A percentile compares a stretch with the other conserved stretches of the same genome.
Conservation (phyloP, 2,329 filamentous ascomycete species). For the Echinosphaeria canescens region DNA sequence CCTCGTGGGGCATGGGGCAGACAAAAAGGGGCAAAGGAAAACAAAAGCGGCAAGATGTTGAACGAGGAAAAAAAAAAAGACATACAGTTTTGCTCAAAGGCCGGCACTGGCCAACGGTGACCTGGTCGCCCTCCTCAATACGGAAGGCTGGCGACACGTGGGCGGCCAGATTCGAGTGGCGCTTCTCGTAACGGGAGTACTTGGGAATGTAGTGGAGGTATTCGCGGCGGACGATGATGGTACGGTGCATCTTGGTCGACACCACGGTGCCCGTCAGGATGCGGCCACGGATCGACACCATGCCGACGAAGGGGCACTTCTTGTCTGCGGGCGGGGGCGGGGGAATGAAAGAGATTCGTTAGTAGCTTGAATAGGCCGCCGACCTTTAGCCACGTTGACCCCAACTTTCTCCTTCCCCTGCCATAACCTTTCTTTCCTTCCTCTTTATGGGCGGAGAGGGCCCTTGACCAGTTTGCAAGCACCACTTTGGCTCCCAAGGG, state of each 20-base stretch:
- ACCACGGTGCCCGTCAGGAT: slow-evolving; percentile 98
- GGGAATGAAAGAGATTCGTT: no score
- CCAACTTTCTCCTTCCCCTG: no score
- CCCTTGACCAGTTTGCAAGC: not conserved
- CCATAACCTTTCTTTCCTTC: not conserved
- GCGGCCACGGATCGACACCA: slow-evolving; percentile 99
- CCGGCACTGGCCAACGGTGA: slow-evolving; percentile 98
- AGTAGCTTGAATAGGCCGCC: no score
- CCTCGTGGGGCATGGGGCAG: no score
- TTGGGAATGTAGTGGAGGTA: slow-evolving; percentile 99
- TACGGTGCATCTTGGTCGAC: slow-evolving; percentile 99
- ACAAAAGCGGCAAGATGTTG: not conserved
- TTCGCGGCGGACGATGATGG: slow-evolving; percentile 96
- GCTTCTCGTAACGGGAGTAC: slow-evolving; percentile 99
- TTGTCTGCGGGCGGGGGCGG: no score
- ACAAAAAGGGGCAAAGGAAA: not conserved
- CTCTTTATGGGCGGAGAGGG: no score
- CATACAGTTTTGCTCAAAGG: slow-evolving; percentile 98
- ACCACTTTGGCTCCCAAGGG: slow-evolving; percentile 1
- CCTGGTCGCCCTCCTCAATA: slow-evolving; percentile 98
- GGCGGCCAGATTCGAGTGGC: slow-evolving; percentile 99
- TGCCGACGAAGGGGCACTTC: slow-evolving; percentile 99
- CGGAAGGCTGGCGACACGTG: slow-evolving; percentile 99
- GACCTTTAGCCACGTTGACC: no score
- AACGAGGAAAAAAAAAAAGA: slow-evolving; percentile 14